Conservation (phyloP, 768 basidiomycete species). For the Leccinum variicolor region DNA sequence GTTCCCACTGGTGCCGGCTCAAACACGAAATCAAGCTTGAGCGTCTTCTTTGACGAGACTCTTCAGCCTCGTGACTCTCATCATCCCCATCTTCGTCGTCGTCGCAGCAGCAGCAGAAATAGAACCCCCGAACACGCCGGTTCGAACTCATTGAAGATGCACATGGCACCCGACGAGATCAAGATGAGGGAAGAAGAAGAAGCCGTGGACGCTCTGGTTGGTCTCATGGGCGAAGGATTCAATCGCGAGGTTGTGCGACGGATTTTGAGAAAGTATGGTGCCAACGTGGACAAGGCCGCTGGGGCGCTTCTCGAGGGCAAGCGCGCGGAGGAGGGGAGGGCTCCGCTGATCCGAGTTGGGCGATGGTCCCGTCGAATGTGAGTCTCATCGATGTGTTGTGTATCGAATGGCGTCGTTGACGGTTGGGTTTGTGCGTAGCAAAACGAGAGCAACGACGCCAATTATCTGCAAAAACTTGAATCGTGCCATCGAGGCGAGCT, state of each 20-base stretch:
- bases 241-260: slow-evolving; percentile 48
- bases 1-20: neutral
- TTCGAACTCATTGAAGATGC: slow-evolving; percentile 12
- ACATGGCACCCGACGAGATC: slow-evolving; percentile 16
- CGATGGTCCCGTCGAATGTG: slow-evolving; percentile 68
- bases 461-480: slow-evolving; percentile 60
- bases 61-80: neutral
- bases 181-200: slow-evolving; percentile 25
- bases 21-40: neutral
- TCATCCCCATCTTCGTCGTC: neutral
- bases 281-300: slow-evolving; percentile 54
- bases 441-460: slow-evolving; percentile 37
- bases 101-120: too few relatives aligned
- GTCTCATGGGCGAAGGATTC: slow-evolving; percentile 38
- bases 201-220: slow-evolving; percentile 31
- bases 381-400: neutral
- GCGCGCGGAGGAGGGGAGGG: slow-evolving; percentile 36
- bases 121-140: neutral
- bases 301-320: slow-evolving; percentile 54
- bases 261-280: slow-evolving; percentile 59
- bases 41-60: neutral
- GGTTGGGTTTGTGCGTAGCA: slow-evolving; percentile 11
- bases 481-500: slow-evolving; percentile 69
- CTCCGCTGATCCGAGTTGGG: slow-evolving; percentile 69
- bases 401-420: neutral